A percentile compares a stretch with the other conserved stretches of the same genome.
Conservation (phyloP, 805 yeast species). For the Monosporozyma aquatica region DNA sequence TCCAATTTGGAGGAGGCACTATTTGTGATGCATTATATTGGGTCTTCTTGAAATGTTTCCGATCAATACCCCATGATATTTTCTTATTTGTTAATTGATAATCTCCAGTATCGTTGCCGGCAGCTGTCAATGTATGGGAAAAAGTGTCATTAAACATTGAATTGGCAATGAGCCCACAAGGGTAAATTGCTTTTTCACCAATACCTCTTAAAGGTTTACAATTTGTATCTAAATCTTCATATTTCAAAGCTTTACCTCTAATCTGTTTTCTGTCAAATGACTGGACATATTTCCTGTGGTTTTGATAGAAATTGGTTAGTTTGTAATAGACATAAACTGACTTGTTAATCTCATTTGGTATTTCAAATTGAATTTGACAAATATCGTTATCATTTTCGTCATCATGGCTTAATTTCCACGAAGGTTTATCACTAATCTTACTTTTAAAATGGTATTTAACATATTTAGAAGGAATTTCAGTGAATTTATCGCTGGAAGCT, state of each 20-base stretch:
- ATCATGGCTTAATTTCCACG: constrained; percentile 48
- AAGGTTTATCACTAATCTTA: constrained; percentile 33
- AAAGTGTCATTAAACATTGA: constrained; percentile 73
- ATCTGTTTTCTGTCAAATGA: constrained; percentile 76
- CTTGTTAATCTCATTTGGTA: constrained; percentile 61
- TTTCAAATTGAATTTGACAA: constrained; percentile 62
- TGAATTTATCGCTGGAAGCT: constrained; percentile 38
- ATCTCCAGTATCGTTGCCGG: constrained; percentile 27
- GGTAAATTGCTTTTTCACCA: constrained; percentile 43
- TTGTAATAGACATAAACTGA: constrained; percentile 76
- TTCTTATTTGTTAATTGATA: constrained; percentile 42
- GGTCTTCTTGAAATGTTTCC: constrained; percentile 55
- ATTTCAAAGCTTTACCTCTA: constrained; percentile 60
- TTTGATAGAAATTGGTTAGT: constrained; percentile 85
- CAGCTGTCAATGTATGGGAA: constrained; percentile 36
- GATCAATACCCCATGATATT: constrained; percentile 67
- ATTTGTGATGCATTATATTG: constrained; percentile 49
- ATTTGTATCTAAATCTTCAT: constrained; percentile 38
- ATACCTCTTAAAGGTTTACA: constrained; percentile 30
- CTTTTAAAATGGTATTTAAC: constrained; percentile 53
- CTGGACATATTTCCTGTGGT: constrained; percentile 87
- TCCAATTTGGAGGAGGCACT: constrained; percentile 83
- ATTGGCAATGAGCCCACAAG: constrained; percentile 81
- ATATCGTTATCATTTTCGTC: constrained; percentile 34
- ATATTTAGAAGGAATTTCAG: constrained; percentile 51